These are phyloP conservation scores for Arthrobotrys sphaeroides DNA, from an alignment of 2,329 filamentous ascomycete species.

Conservation along the genomic window DNA sequence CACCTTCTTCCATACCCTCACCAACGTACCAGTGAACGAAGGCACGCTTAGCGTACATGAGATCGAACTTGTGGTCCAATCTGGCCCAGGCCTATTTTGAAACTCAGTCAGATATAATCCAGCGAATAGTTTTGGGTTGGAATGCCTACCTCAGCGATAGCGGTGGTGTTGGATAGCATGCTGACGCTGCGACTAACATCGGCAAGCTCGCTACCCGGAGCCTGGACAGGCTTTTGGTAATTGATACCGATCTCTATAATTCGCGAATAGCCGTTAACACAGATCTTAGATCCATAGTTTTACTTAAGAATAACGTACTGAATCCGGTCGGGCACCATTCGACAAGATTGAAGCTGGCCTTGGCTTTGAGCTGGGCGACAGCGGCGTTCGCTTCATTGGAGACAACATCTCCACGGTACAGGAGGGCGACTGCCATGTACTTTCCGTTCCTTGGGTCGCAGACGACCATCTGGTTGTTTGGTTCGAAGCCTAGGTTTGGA, in stretches of 20 bases:
- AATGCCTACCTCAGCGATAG: conserved; percentile 67
- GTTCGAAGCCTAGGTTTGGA: conserved; percentile 68
- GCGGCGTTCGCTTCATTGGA: conserved; percentile 71
- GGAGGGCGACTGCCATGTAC: conserved; percentile 74
- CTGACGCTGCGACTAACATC: conserved; percentile 67
- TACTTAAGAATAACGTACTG: conserved; percentile 59
- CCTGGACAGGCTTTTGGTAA: conserved; percentile 69
- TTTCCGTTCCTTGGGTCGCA: conserved; percentile 74
- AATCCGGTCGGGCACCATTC: conserved; percentile 76
- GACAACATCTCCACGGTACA: conserved; percentile 74
- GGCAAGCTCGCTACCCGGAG: conserved; percentile 67
- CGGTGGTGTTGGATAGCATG: conserved; percentile 75
- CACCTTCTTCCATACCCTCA: conserved; percentile 91
- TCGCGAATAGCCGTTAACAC: neutral
- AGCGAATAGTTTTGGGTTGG: neutral
- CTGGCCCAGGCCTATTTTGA: conserved; percentile 69
- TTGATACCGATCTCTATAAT: conserved; percentile 70
- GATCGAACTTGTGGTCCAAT: conserved; percentile 74
- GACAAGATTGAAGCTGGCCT: conserved; percentile 72
- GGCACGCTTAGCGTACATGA: conserved; percentile 75
- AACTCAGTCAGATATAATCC: conserved; percentile 2
- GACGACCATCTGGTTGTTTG: conserved; percentile 75
- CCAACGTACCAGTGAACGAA: conserved; percentile 82
- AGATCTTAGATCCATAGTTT: neutral
- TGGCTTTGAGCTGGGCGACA: conserved; percentile 71